phyloP scores from a whole-genome alignment of 2,329 filamentous ascomycete species.

The Tolypocladium tropicale region DNA sequence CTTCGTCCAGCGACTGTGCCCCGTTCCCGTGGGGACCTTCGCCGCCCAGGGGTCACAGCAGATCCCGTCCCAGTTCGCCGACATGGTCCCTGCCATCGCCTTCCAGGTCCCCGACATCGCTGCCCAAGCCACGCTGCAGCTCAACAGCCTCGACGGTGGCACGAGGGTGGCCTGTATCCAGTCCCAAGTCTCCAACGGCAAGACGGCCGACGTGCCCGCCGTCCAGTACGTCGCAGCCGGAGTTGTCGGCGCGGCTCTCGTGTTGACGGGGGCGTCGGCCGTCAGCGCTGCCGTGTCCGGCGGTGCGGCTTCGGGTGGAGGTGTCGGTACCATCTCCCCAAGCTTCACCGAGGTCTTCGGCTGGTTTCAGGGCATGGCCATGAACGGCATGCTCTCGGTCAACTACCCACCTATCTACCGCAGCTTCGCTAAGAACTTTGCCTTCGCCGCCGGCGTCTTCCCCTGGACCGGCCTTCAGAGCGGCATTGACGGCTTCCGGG shows the following conservation, averaged over 20 bases:
- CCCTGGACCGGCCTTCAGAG: slow-evolving; percentile 72
- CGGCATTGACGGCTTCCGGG: slow-evolving; percentile 76
- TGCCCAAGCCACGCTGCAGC: slow-evolving; percentile 68
- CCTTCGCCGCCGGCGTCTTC: slow-evolving; percentile 76
- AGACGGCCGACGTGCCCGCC: slow-evolving; percentile 63
- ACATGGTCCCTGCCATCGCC: slow-evolving; percentile 75
- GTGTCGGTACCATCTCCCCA: slow-evolving; percentile 60
- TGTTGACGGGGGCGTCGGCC: slow-evolving; percentile 63
- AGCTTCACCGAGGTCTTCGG: slow-evolving; percentile 77
- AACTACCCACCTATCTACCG: slow-evolving; percentile 79
- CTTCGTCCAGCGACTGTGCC: slow-evolving; percentile 67
- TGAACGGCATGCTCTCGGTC: slow-evolving; percentile 94
- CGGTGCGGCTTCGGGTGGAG: slow-evolving; percentile 41
- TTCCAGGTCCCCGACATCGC: slow-evolving; percentile 87
- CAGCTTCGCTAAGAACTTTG: slow-evolving; percentile 88
- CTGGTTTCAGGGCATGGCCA: slow-evolving; percentile 88
- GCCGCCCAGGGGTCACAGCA: slow-evolving; percentile 59
- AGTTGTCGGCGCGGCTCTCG: slow-evolving; percentile 73
- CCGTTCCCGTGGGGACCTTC: slow-evolving; percentile 69
- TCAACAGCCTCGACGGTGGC: slow-evolving; percentile 51
- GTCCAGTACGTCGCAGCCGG: slow-evolving; percentile 79
- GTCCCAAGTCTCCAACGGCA: slow-evolving; percentile 77
- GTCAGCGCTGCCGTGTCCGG: slow-evolving; percentile 42
- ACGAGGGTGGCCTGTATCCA: slow-evolving; percentile 70
- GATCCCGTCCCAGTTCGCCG: slow-evolving; percentile 62